Conservation (phyloP, 164 flowering plant genomes). For the Sextonia rubra region DNA sequence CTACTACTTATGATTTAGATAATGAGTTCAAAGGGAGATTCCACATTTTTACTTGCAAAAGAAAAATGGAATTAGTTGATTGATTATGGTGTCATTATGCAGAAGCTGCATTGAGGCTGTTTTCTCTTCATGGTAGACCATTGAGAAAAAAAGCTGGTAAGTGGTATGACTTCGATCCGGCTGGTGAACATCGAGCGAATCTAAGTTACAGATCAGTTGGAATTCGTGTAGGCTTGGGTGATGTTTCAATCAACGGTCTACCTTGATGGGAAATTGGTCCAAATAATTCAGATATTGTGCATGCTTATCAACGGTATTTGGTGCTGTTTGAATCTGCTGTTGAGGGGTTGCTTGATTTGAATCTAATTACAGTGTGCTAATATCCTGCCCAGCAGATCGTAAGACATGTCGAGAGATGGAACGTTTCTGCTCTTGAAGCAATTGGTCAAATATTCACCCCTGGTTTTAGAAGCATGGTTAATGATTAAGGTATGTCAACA, state of each 20-base stretch:
- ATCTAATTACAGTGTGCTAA: neutral
- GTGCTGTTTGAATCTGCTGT: neutral
- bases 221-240: neutral
- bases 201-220: too few relatives aligned
- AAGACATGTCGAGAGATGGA: slow-evolving; percentile 90
- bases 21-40: slow-evolving; percentile 50
- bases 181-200: too few relatives aligned
- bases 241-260: neutral
- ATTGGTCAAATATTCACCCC: slow-evolving; percentile 77
- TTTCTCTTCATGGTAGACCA: too few relatives aligned
- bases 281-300: neutral
- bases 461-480: slow-evolving; percentile 19
- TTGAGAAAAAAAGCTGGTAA: too few relatives aligned
- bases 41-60: neutral
- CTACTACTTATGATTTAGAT: slow-evolving; percentile 65
- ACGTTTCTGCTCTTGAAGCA: slow-evolving; percentile 80
- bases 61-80: neutral
- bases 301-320: neutral
- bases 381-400: slow-evolving; percentile 45
- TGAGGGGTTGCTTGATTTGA: neutral
- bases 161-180: too few relatives aligned
- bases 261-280: neutral
- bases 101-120: too few relatives aligned
- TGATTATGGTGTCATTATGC: too few relatives aligned
- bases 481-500: neutral